Base-by-base conservation (phyloP, 768 basidiomycete genomes). In the Candolleomyces aberdarensis region DNA sequence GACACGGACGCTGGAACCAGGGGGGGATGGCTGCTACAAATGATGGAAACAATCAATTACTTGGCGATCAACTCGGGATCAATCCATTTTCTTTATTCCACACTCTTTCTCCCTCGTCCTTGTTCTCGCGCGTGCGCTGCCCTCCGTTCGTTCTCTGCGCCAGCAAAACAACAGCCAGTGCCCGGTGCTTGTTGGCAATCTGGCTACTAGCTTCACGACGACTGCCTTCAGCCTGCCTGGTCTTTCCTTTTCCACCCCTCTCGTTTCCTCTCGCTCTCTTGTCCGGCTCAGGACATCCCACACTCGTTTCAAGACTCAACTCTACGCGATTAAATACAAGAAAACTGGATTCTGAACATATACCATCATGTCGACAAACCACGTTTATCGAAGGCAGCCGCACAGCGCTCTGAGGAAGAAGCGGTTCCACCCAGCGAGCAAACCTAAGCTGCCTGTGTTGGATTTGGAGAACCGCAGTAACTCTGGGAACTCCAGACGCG, bases 251-350 rank as follows among this genome's bases (percentile, higher is more conserved):
- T 20, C 31, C 48, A 29, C 49, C 41, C 39, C 29, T 46, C 43
- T 31, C 26, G 39, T 20, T 40, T 46, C n/a, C 26, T 36, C 13
- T 48, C 46, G 15, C 31, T 51, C 44, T 29, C 32, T 50, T 26
- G 53, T 56, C 60, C 60, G 55, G 53, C 44, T 56, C 46, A 61
- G 60, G 60, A 56, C 60, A 36, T 11, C 53, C 48, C 47, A 43
- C 60, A 49, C 47, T 61, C 60, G 9, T 61, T 61, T 61, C 14
- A 19, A 41, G 2, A 14, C 19, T 10, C 41, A 36, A 43, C 22
- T 17, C 58, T 4, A n/a, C 31, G 11, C 20, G 7, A 20, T 31
- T 11, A 10, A 46, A 50, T 17, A 26, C 39, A 31, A 44, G n/a
- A 47, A 44, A 59, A 39, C n/a, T 32, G 20, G 20, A 20, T 22